phyloP scores from a whole-genome alignment of 495 filamentous ascomycete genomes.

The Platismatia glauca region DNA sequence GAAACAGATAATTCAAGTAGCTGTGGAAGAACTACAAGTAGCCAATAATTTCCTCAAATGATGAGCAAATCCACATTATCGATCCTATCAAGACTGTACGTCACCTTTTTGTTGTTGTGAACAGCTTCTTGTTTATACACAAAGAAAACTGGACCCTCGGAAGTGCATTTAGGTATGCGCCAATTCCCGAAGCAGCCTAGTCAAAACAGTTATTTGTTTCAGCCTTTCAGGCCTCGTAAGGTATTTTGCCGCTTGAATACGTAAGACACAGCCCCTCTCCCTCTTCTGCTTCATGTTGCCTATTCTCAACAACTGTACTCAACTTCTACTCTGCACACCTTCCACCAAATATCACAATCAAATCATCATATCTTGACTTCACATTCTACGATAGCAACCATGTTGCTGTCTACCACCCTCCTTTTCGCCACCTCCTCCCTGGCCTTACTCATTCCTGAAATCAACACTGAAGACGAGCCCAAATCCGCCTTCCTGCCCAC shows the following conservation, averaged over 20 bases:
- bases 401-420: constrained; percentile 37
- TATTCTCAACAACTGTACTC: too few species aligned
- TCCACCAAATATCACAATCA: neutral
- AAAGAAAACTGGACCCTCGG: too few species aligned
- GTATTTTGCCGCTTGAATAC: neutral
- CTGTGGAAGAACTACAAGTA: too few species aligned
- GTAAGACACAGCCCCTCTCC: neutral
- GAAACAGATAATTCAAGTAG: too few species aligned
- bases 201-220: too few species aligned
- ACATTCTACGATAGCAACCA: constrained; percentile 22
- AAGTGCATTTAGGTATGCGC: too few species aligned
- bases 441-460: constrained; percentile 38
- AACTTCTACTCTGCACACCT: neutral
- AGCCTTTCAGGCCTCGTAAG: too few species aligned
- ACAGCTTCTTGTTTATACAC: too few species aligned
- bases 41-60: too few species aligned
- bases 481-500: constrained; percentile 26
- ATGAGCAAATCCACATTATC: too few species aligned
- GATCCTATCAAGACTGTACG: too few species aligned
- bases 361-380: neutral
- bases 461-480: constrained; percentile 17
- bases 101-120: too few species aligned
- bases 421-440: constrained; percentile 36
- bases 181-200: neutral
- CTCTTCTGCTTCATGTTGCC: neutral